Percentiles rank a stretch among this genome's conserved stretches.
phyloP scores from a whole-genome alignment of 2,329 filamentous ascomycete species.

The Daldinia eschscholtzii region DNA sequence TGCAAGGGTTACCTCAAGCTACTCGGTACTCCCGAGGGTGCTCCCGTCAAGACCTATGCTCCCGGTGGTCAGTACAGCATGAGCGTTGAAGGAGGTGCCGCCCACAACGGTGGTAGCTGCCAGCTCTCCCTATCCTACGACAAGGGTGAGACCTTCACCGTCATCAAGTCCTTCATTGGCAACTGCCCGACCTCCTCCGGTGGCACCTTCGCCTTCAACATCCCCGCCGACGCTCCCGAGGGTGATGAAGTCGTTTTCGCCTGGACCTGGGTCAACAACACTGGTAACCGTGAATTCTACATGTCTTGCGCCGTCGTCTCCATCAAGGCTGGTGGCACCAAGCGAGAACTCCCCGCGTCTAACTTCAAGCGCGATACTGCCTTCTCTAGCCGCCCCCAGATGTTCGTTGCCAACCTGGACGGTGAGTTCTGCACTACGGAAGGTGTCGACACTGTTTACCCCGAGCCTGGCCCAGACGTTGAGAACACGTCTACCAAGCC shows the following conservation, averaged over 20 bases:
- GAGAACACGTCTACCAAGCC: slow-evolving; percentile 55
- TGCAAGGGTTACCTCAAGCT: slow-evolving; percentile 76
- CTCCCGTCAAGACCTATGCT: slow-evolving; percentile 70
- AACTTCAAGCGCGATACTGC: slow-evolving; percentile 53
- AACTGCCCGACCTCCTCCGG: slow-evolving; percentile 57
- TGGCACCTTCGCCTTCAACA: slow-evolving; percentile 72
- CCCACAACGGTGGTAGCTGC: slow-evolving; percentile 79
- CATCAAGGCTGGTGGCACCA: slow-evolving; percentile 60
- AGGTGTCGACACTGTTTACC: slow-evolving; percentile 71
- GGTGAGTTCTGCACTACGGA: slow-evolving; percentile 71
- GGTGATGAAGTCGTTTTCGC: slow-evolving; percentile 73
- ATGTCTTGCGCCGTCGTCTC: slow-evolving; percentile 84
- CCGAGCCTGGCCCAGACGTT: slow-evolving; percentile 72
- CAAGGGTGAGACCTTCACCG: slow-evolving; percentile 75
- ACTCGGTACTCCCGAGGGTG: slow-evolving; percentile 63
- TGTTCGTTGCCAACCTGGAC: slow-evolving; percentile 78
- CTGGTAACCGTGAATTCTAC: slow-evolving; percentile 87
- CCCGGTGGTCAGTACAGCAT: slow-evolving; percentile 74
- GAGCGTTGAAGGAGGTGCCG: slow-evolving; percentile 71
- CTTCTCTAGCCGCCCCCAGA: slow-evolving; percentile 70
- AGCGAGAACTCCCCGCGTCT: slow-evolving; percentile 40
- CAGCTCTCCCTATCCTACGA: slow-evolving; percentile 82
- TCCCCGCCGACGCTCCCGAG: slow-evolving; percentile 72
- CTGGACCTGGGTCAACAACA: slow-evolving; percentile 83
- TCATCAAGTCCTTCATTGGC: slow-evolving; percentile 58